Base-by-base conservation (phyloP, 495 filamentous ascomycete genomes). In the Sordaria brevicollis region DNA sequence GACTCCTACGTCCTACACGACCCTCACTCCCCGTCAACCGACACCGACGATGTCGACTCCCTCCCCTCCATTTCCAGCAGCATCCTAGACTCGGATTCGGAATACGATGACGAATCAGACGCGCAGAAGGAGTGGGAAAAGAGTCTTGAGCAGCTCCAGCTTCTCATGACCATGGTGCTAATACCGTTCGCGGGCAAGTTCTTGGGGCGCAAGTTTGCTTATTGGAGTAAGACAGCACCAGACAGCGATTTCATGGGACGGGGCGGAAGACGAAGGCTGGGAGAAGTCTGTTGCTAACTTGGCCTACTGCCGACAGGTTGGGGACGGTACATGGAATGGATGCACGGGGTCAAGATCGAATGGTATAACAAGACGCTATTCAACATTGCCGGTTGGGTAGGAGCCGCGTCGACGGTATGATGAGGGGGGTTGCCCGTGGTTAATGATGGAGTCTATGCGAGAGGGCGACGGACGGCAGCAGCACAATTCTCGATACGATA, bases 81-180 rank as follows among this genome's bases (percentile, higher is more conserved):
- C 34, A 82, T 83, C 38, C 88, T 89, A 67, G 81, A 84, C 68
- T 62, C 49, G 5, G 25, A 54, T 2, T 83, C 84, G 65, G 84
- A 87, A 0, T 81, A 84, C n/a, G 83, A 88, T 0, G 79, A 83
- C 17, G 82, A 89, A 72, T 91, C 89, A 34, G 93, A 96, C 76
- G 95, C 95, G 19, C 94, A 99, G 78, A 86, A 84, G 21, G 94
- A 99, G 79, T 99, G 95, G 95, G 89, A 92, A 72, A 92, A 93
- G 75, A 93, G 90, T 73, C 80, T 99, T 72, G 91, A 97, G 81
- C 95, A 99, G 80, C 80, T 98, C 65, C 92, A 99, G 84, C 82
- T 99, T 66, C 83, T 99, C 57, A 77, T 97, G 76, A 94, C 90
- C 8, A 96, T 99, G 92, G 91, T 98, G 19, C 76, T 97, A 73